Base-by-base conservation (phyloP, 805 yeast species). In the Saccharomycopsis vini region DNA sequence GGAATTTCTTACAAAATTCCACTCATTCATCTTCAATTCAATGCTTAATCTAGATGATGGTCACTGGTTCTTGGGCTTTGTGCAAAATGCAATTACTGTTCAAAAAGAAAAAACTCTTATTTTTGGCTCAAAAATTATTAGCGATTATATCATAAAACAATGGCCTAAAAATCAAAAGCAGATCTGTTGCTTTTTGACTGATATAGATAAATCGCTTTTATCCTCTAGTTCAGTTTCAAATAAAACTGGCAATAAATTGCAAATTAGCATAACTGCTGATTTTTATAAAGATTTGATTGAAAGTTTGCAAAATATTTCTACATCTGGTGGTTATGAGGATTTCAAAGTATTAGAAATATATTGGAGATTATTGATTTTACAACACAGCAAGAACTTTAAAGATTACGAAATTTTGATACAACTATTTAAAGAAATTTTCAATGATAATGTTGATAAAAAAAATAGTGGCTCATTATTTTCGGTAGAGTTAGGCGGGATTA, bases 331-430 rank as follows among this genome's bases (percentile, higher is more conserved):
- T n/a, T n/a, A n/a, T n/a, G n/a, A n/a, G n/a, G n/a, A n/a, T n/a
- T n/a, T n/a, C n/a, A 24, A 34, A 15, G 20, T n/a, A 15, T 55
- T 62, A 21, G 71, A 70, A 4, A 52, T 73, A 4, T 71, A 70
- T 52, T 77, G 84, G 83, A 69, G 75, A 56, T 50, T 73, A 12
- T 50, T 66, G 2, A 50, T 77, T 15, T 53, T 77, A 31, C 65
- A 61, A 33, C 54, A 62, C 50, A 61, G 69, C 5, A 51, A 63
- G 13, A 55, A 55, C n/a, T 48, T 56, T 3, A 53, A 62, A 19
- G 54, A 56, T 29, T 50, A 55, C 10, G 51, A 44, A 12, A 38
- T 39, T 31, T 53, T 58, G 38, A 45, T 60, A 47, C 37, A 29
- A 54, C 41, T 36, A 21, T 50, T 54, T 52, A 7, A 56, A 28